These are phyloP conservation scores for Patellifolia procumbens DNA, from an alignment of 179 eudicot species.

Conservation along the genomic window DNA sequence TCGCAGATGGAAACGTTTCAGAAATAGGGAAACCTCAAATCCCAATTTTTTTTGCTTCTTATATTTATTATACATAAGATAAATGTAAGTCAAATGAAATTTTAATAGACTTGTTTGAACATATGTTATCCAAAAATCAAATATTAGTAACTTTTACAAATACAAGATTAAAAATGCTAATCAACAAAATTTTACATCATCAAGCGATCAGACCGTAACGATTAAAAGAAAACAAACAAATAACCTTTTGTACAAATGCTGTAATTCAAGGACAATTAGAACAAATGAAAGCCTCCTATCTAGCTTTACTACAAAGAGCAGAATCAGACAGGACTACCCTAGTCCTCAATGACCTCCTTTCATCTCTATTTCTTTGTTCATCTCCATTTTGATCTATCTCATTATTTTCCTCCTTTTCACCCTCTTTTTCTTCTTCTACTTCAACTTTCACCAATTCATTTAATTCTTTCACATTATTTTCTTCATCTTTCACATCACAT, in stretches of 20 bases:
- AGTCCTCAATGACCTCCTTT: conserved; percentile 17
- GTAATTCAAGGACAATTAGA: not conserved
- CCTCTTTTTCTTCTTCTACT: not conserved
- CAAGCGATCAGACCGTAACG: too few relatives aligned
- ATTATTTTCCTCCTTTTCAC: not conserved
- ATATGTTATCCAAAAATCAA: too few relatives aligned
- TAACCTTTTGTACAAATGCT: conserved; percentile 9
- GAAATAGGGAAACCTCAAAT: too few relatives aligned
- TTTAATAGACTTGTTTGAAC: too few relatives aligned
- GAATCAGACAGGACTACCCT: conserved; percentile 36
- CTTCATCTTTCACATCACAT: not conserved
- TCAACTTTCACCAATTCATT: not conserved
- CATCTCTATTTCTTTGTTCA: not conserved
- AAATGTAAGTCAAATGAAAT: too few relatives aligned
- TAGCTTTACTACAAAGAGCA: conserved; percentile 23
- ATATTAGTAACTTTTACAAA: too few relatives aligned
- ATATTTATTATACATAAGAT: too few relatives aligned
- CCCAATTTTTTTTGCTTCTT: too few relatives aligned
- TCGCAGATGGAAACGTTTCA: too few relatives aligned
- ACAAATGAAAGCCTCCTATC: not conserved
- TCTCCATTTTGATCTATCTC: not conserved
- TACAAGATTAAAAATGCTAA: too few relatives aligned
- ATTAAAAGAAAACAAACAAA: conserved; percentile 2
- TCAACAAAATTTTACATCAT: too few relatives aligned
- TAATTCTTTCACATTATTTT: not conserved